Evolutionary conservation across 768 basidiomycete species (phyloP).

Genomic region (Hygrophoropsis aurantiaca): DNA sequence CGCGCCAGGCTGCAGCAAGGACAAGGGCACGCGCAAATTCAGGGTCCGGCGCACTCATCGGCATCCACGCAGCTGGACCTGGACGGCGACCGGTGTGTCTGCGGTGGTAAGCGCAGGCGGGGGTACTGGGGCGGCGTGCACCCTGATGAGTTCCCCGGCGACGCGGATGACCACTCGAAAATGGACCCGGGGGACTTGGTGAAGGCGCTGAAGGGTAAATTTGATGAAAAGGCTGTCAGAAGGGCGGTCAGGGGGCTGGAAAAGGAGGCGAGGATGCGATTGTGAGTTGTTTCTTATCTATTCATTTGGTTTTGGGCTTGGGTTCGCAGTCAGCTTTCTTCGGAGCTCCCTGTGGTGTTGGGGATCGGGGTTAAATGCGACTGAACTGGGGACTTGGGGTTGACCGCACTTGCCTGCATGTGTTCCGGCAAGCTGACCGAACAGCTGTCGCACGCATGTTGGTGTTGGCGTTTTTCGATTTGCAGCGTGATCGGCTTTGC

Average conservation of each 20-base stretch:
- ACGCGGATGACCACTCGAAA: conserved; percentile 39
- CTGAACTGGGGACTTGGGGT: too few species aligned
- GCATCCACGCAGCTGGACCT: conserved; percentile 6
- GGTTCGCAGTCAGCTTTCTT: too few species aligned
- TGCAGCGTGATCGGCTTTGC: too few species aligned
- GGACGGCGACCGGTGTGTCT: conserved; percentile 39
- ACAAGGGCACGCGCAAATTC: background rate
- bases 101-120: conserved; percentile 60
- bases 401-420: too few species aligned
- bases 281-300: conserved; percentile 47
- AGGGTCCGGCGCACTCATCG: background rate
- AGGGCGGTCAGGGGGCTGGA: conserved; percentile 60
- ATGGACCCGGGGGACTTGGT: conserved; percentile 47
- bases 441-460: too few species aligned
- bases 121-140: conserved; percentile 77
- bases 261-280: conserved; percentile 68
- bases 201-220: conserved; percentile 50
- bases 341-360: too few species aligned
- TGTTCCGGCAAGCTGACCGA: too few species aligned
- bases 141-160: conserved; percentile 44
- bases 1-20: conserved; percentile 1
- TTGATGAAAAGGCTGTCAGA: conserved; percentile 70
- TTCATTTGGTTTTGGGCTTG: background rate
- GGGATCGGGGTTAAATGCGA: too few species aligned
- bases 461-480: too few species aligned